Percentiles rank a stretch among this genome's conserved stretches.
Conservation (phyloP, 2,329 filamentous ascomycete genomes). For the Penicillium concentricum region DNA sequence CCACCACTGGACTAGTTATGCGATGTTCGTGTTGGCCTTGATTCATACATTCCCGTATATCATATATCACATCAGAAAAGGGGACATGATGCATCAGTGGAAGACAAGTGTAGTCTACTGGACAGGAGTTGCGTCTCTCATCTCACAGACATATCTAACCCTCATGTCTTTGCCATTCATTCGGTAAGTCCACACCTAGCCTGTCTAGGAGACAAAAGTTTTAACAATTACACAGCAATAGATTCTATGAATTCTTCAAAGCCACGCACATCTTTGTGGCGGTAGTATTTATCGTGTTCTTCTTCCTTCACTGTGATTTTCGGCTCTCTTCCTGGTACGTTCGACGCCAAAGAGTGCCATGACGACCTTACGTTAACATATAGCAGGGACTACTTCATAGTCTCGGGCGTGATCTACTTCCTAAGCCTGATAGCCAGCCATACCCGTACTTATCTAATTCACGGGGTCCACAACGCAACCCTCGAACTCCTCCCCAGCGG, state of each 20-base stretch:
- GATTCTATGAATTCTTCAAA: conserved; percentile 61
- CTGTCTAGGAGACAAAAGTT: background rate
- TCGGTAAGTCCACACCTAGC: conserved; percentile 38
- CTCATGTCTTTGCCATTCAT: conserved; percentile 54
- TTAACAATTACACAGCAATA: conserved; percentile 37
- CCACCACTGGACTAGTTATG: conserved; percentile 56
- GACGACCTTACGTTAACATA: background rate
- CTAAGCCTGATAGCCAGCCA: conserved; percentile 46
- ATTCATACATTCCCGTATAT: conserved; percentile 63
- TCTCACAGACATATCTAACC: conserved; percentile 57
- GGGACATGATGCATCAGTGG: conserved; percentile 51
- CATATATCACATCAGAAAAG: conserved; percentile 50
- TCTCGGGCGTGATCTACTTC: conserved; percentile 52
- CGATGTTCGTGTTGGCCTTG: conserved; percentile 57
- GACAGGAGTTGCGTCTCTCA: conserved; percentile 56
- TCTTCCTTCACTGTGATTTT: conserved; percentile 60
- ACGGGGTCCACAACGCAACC: conserved; percentile 48
- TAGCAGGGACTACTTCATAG: conserved; percentile 59
- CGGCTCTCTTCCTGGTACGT: conserved; percentile 52
- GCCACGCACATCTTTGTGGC: conserved; percentile 53
- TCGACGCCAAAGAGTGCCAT: background rate
- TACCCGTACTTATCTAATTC: conserved; percentile 48
- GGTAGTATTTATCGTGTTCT: conserved; percentile 55
- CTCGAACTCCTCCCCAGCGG: conserved; percentile 42
- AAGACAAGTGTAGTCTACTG: conserved; percentile 51